Conservation (phyloP, 202 grass and related monocot species). For the Schoenoplectus triqueter region DNA sequence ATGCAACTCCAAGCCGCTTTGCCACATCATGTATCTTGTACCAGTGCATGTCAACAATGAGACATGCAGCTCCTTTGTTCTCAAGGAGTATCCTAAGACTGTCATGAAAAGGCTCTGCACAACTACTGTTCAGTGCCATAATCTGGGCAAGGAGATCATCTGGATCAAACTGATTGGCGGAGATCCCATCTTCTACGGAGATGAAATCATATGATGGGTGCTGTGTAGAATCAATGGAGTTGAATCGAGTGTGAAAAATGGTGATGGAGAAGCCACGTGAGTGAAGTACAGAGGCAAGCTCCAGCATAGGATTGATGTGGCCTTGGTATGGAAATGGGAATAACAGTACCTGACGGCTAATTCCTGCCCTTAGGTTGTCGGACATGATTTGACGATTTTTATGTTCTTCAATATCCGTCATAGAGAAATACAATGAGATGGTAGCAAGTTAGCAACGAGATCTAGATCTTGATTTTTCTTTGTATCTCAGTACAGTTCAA, state of each 20-base stretch:
- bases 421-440: background rate
- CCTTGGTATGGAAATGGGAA: constrained; percentile 62
- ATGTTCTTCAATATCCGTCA: background rate
- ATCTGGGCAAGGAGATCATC: background rate
- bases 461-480: background rate
- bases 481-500: background rate
- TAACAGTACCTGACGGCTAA: constrained; percentile 40
- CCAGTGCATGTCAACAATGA: constrained; percentile 36
- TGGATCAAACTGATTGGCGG: background rate
- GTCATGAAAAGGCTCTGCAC: constrained; percentile 31
- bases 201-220: constrained; percentile 36
- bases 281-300: constrained; percentile 52
- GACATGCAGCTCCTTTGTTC: constrained; percentile 13
- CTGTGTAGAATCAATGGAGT: constrained; percentile 15
- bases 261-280: constrained; percentile 43
- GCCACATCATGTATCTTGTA: constrained; percentile 33
- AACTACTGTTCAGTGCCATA: constrained; percentile 19
- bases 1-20: constrained; percentile 30
- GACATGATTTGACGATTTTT: constrained; percentile 31
- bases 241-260: constrained; percentile 41
- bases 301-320: constrained; percentile 67
- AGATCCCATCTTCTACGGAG: constrained; percentile 2
- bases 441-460: background rate
- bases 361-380: background rate
- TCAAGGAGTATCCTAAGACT: background rate